Percentiles rank a stretch among this genome's conserved stretches.
These are phyloP conservation scores for Vaccinium myrtillus DNA, from an alignment of 148 eudicot genomes.

Conservation along the genomic window DNA sequence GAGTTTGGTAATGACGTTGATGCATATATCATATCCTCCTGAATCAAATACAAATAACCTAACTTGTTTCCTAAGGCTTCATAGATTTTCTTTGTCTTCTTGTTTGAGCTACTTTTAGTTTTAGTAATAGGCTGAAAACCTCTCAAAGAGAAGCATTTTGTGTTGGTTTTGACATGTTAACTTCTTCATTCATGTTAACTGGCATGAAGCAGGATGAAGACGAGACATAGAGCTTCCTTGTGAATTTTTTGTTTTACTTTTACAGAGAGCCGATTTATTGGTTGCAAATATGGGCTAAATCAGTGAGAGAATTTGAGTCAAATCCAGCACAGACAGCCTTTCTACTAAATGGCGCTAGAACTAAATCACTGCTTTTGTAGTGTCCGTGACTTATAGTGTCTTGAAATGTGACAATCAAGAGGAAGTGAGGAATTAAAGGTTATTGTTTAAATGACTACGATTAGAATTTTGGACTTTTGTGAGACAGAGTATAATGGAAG, in stretches of 20 bases:
- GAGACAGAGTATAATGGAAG: background rate
- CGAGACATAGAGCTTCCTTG: background rate
- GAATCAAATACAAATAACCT: background rate
- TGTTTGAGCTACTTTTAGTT: background rate
- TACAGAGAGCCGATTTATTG: background rate
- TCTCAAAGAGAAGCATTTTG: background rate
- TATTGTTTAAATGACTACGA: background rate
- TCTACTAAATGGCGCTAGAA: background rate
- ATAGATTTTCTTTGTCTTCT: background rate
- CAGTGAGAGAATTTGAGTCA: background rate
- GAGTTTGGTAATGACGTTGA: background rate
- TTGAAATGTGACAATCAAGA: background rate
- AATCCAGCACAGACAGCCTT: background rate
- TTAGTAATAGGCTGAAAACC: background rate
- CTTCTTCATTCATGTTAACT: conserved; percentile 10
- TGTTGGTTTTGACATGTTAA: background rate
- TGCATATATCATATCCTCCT: background rate
- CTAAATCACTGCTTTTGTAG: background rate
- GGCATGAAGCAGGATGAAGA: background rate
- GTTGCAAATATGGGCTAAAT: background rate
- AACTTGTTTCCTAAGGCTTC: background rate
- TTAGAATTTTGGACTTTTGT: background rate
- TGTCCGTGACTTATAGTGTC: background rate
- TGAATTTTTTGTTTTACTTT: conserved; percentile 6
- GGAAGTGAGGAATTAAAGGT: background rate